phyloP scores from a whole-genome alignment of 345 rosid genomes.

The Linum lewisii region DNA sequence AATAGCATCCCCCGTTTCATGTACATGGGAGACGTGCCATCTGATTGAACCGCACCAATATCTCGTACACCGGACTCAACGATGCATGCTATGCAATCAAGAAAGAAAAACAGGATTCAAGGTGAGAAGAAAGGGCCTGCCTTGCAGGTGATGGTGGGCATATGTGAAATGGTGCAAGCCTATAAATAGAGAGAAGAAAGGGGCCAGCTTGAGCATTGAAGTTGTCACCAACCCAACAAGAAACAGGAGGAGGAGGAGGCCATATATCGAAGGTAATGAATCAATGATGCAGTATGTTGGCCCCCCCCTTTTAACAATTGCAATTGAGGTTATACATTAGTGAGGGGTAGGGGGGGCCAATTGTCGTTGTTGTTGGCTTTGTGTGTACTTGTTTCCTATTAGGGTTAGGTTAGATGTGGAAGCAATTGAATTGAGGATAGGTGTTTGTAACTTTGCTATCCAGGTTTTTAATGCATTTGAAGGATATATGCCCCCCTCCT shows the following conservation, averaged over 20 bases:
- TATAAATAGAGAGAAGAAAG: conserved; percentile 11
- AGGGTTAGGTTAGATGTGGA: too few relatives aligned
- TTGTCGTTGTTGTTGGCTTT: too few relatives aligned
- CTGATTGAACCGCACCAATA: conserved; percentile 91
- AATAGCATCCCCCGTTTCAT: conserved; percentile 33
- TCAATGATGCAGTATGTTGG: too few relatives aligned
- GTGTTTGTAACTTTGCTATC: too few relatives aligned
- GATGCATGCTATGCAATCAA: background rate
- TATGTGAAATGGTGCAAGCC: background rate
- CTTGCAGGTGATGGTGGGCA: background rate
- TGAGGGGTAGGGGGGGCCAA: too few relatives aligned
- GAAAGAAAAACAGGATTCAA: background rate
- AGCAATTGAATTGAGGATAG: too few relatives aligned
- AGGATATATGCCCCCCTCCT: too few relatives aligned
- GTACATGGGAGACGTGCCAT: conserved; percentile 24
- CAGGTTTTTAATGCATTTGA: too few relatives aligned
- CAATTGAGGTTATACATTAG: too few relatives aligned
- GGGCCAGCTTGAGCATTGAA: conserved; percentile 41
- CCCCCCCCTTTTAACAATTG: too few relatives aligned
- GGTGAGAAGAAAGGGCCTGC: background rate
- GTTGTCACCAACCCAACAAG: conserved; percentile 69
- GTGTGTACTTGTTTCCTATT: too few relatives aligned
- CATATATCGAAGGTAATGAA: too few relatives aligned
- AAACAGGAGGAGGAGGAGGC: conserved; percentile 43
- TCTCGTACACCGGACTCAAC: conserved; percentile 28